Evolutionary conservation across 306 rosid genomes (phyloP).

Genomic region (Arachis stenosperma): DNA sequence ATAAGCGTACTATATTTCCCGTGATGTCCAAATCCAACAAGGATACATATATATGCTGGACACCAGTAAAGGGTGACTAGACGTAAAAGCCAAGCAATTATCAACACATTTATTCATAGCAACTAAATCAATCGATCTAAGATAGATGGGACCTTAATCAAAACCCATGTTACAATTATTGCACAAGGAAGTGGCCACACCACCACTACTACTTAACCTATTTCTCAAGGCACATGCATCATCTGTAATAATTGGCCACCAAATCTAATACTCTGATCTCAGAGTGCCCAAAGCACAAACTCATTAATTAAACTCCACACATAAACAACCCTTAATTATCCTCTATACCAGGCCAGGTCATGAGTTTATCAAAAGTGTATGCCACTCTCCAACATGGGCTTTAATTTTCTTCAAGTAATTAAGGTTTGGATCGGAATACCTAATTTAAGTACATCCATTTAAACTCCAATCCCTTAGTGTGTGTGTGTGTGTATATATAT

Average conservation of each 20-base stretch:
- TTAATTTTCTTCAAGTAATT: background rate
- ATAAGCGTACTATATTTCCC: background rate
- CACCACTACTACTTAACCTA: background rate
- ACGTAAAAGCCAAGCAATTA: constrained; percentile 29
- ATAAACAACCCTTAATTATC: background rate
- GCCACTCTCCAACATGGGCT: background rate
- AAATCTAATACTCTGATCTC: background rate
- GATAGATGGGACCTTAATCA: constrained; percentile 32
- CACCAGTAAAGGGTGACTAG: constrained; percentile 4
- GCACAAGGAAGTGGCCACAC: constrained; percentile 30
- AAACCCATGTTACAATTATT: constrained; percentile 18
- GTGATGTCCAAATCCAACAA: background rate
- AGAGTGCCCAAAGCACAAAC: background rate
- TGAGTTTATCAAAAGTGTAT: background rate
- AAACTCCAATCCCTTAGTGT: background rate
- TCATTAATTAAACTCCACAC: background rate
- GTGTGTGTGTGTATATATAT: background rate
- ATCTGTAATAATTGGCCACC: no score
- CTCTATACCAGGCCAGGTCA: no score
- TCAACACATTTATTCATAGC: constrained; percentile 25
- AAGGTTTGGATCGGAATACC: constrained; percentile 25
- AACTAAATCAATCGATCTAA: constrained; percentile 11
- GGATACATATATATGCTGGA: background rate
- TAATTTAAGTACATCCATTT: constrained; percentile 27
- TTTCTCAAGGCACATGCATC: background rate